A percentile compares a stretch with the other conserved stretches of the same genome.
Evolutionary conservation across 164 flowering plant genomes (phyloP).

Genomic region (Tetracentron sinense): DNA sequence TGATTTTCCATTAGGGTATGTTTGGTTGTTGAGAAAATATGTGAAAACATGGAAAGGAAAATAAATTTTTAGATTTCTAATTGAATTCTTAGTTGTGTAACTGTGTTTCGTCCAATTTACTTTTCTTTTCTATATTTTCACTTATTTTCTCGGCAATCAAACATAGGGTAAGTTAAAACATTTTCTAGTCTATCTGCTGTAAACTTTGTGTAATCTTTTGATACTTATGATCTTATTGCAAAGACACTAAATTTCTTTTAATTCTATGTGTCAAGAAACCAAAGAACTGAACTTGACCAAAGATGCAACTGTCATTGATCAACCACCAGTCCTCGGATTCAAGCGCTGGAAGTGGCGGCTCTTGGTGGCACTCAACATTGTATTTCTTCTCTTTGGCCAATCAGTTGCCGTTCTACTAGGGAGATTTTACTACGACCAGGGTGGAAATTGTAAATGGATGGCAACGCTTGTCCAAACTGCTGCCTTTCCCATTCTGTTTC

Average conservation of each 20-base stretch:
- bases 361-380: constrained; percentile 26
- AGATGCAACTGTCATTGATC: neutral
- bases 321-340: constrained; percentile 3
- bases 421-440: constrained; percentile 37
- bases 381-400: constrained; percentile 33
- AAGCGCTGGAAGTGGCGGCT: constrained; percentile 33
- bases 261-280: constrained; percentile 3
- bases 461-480: constrained; percentile 44
- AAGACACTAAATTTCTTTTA: neutral
- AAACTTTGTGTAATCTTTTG: no score
- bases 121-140: no score
- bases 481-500: constrained; percentile 34
- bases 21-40: no score
- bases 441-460: constrained; percentile 52
- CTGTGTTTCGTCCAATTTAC: no score
- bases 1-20: neutral
- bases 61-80: no score
- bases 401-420: constrained; percentile 37
- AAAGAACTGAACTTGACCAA: constrained; percentile 7
- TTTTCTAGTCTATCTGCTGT: neutral
- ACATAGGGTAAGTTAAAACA: no score
- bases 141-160: no score
- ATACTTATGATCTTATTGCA: neutral
- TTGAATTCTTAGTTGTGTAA: no score
- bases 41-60: no score